Evolutionary conservation across 202 grass and related monocot species (phyloP), one percentile per base, ranked within the genome.

Genomic region (Setaria viridis): DNA sequence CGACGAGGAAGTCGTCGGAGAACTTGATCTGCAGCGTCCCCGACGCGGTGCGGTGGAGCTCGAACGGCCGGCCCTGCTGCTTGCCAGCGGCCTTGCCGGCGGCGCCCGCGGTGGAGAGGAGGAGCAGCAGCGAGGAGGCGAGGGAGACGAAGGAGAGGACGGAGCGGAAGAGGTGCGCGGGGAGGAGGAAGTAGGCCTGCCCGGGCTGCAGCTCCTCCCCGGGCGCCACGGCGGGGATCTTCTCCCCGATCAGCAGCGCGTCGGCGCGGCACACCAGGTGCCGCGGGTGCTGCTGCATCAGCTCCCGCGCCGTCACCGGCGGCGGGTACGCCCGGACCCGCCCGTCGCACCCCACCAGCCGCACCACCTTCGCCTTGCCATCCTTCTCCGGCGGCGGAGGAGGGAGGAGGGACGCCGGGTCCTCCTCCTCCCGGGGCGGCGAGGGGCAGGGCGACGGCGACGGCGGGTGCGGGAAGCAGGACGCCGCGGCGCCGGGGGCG

Each of bases 241-340:
- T 90, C 78, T 95, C 91, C 16, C 95, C 95, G 80, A 98, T 93
- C 10, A 90, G 92, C 71, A 98, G 92, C 35, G 95, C 84, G 80
- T 98, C 95, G 12, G 95, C 82, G 70, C 93, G 95, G 87, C 93
- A 98, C 43, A 98, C 84, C 82, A 98, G 95, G 83, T 98, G 91
- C 3, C 83, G 64, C 42, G 95, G 95, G 80, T 98, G 87, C 63
- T 90, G 87, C 86, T 83, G 85, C 95, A 95, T 98, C 82, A 98
- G 60, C 85, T 98, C 93, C 32, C 85, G 69, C 29, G 91, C 95
- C 9, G 95, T 86, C 19, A 98, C 85, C 6, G 95, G 89, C 2
- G 76, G 84, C 4, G 91, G 13, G 93, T 87, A 98, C 51, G 88
- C 43, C 19, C 71, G 84, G 57, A 95, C 91, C 7, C 13, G 50